Conservation (phyloP, 2,329 filamentous ascomycete species). For the Calonectria hongkongensis region DNA sequence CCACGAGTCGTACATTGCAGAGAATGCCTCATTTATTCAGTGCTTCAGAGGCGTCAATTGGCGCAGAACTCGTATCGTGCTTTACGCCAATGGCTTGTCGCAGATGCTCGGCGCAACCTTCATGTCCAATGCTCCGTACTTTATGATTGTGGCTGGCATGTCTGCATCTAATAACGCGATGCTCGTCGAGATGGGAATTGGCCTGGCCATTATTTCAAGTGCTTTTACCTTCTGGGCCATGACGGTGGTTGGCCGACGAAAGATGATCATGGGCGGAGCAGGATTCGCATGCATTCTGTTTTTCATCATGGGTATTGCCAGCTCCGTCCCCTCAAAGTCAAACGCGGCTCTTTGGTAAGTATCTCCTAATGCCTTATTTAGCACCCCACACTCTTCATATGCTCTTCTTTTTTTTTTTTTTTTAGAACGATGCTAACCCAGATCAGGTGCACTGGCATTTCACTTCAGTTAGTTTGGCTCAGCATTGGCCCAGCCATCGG, state of each 20-base stretch:
- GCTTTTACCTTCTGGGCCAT: conserved; percentile 16
- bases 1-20: conserved; percentile 12
- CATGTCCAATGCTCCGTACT: conserved; percentile 29
- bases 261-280: conserved; percentile 8
- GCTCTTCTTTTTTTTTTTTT: too few relatives aligned
- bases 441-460: conserved; percentile 11
- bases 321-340: neutral
- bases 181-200: conserved; percentile 27
- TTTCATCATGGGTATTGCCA: conserved; percentile 24
- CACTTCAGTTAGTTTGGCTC: conserved; percentile 16
- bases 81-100: conserved; percentile 1
- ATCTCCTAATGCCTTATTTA: too few relatives aligned
- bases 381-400: too few relatives aligned
- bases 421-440: too few relatives aligned
- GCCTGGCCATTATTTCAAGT: conserved; percentile 16
- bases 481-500: conserved; percentile 15
- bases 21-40: neutral
- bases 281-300: conserved; percentile 9
- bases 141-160: conserved; percentile 30
- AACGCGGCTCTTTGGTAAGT: conserved; percentile 1
- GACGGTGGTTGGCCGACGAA: conserved; percentile 14
- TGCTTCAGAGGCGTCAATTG: conserved; percentile 30
- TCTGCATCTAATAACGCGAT: neutral
- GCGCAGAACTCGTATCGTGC: conserved; percentile 29
- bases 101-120: conserved; percentile 23